A percentile compares a stretch with the other conserved stretches of the same genome.
Evolutionary conservation across 495 filamentous ascomycete genomes (phyloP).

Genomic region (Beverwykella pulmonaria): DNA sequence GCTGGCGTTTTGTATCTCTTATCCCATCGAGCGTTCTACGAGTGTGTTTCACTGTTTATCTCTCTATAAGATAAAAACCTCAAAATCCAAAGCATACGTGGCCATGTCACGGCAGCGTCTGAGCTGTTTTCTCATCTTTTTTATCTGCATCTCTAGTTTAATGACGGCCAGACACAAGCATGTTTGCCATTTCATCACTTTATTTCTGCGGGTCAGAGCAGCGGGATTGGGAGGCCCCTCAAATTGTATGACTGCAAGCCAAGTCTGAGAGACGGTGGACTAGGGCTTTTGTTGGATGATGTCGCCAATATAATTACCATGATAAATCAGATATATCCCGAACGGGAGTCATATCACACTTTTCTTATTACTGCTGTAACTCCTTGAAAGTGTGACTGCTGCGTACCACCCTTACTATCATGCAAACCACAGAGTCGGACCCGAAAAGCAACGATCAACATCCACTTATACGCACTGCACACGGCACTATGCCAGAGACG

Average conservation of each 20-base stretch:
- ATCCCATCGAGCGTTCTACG: background rate
- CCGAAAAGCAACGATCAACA: background rate
- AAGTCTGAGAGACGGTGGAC: background rate
- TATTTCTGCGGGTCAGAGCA: constrained; percentile 31
- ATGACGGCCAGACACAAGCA: background rate
- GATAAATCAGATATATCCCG: background rate
- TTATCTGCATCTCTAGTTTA: constrained; percentile 7
- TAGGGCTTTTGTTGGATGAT: background rate
- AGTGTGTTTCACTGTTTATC: background rate
- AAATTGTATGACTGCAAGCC: constrained; percentile 13
- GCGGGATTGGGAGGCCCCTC: background rate
- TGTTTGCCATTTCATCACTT: background rate
- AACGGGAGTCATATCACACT: background rate
- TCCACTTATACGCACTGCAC: background rate
- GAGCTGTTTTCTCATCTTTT: constrained; percentile 10
- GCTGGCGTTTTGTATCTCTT: background rate
- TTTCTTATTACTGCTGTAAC: background rate
- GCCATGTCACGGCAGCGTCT: constrained; percentile 32
- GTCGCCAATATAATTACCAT: no score
- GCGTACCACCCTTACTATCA: no score
- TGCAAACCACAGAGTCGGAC: no score
- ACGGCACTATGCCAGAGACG: background rate
- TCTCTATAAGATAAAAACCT: background rate
- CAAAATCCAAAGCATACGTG: constrained; percentile 23
- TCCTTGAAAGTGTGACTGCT: no score